A percentile compares a stretch with the other conserved stretches of the same genome.
Evolutionary conservation across 1,139 yeast genomes (phyloP).

Genomic region (Taphrina flavorubra): DNA sequence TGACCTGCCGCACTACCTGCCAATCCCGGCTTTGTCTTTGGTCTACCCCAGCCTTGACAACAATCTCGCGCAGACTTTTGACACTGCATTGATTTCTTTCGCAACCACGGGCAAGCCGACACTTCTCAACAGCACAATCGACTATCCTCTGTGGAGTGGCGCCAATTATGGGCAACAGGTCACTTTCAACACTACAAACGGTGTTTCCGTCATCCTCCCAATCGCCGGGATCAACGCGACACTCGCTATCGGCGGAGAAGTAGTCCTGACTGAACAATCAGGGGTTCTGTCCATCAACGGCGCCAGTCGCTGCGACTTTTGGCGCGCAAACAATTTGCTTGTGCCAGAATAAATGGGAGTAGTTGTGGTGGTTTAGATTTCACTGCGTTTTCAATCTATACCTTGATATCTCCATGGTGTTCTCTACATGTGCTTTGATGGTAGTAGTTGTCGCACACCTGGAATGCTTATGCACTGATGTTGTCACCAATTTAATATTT

Average conservation of each 20-base stretch:
- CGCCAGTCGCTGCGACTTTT: not conserved
- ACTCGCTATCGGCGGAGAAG: not conserved
- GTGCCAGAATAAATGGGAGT: not conserved
- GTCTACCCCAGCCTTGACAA: not conserved
- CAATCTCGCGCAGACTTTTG: not conserved
- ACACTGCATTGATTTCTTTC: not conserved
- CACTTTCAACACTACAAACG: not conserved
- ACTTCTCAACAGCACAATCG: not conserved
- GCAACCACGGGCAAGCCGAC: not conserved
- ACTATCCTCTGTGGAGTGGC: not conserved
- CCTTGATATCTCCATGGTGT: too few species aligned
- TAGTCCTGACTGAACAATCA: not conserved
- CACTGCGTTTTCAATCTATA: too few species aligned
- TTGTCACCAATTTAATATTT: too few species aligned
- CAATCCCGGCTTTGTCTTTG: not conserved
- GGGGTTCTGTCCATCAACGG: not conserved
- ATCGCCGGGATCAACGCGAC: not conserved
- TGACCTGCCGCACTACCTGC: constrained; percentile 8
- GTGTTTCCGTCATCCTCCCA: not conserved
- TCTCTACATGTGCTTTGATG: too few species aligned
- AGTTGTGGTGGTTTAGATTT: too few species aligned
- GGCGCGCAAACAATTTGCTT: not conserved
- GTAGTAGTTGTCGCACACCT: too few species aligned
- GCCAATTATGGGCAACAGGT: not conserved
- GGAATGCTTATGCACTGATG: too few species aligned